Evolutionary conservation across 371 early-diverging fungal species (phyloP).

Genomic region (Mucor racemosus): DNA sequence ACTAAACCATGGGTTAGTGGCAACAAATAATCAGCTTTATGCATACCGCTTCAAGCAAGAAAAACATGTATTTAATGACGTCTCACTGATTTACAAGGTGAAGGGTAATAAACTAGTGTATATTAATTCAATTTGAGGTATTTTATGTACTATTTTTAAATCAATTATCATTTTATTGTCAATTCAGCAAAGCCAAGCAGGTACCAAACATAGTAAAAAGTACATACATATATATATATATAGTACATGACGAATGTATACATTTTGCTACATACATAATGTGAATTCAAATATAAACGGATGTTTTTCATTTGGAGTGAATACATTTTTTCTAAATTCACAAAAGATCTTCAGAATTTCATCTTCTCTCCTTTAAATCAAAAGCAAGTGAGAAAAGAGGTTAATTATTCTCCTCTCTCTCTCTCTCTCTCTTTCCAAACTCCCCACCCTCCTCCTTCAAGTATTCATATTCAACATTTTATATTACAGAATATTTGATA

Average conservation of each 20-base stretch:
- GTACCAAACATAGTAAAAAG: not conserved
- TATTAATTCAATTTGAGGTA: too few relatives aligned
- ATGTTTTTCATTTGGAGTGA: too few relatives aligned
- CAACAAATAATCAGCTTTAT: too few relatives aligned
- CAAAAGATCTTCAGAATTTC: not conserved
- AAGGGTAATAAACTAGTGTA: too few relatives aligned
- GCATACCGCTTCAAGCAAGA: too few relatives aligned
- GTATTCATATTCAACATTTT: not conserved
- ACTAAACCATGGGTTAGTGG: too few relatives aligned
- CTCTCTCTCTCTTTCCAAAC: not conserved
- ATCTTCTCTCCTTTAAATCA: not conserved
- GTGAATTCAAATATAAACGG: not conserved
- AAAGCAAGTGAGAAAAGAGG: not conserved
- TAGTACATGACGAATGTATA: too few relatives aligned
- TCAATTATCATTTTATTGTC: not conserved
- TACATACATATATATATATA: not conserved
- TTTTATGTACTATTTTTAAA: constrained; percentile 1
- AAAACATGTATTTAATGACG: too few relatives aligned
- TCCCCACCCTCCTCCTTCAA: not conserved
- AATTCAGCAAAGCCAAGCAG: not conserved
- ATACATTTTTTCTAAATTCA: not conserved
- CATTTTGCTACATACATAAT: not conserved
- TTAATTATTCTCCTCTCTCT: not conserved
- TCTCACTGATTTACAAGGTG: too few relatives aligned
- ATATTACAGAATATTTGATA: not conserved